These are phyloP conservation scores for Rhizoctonia solani DNA, from an alignment of 1,284 basidiomycete species.

Conservation along the genomic window DNA sequence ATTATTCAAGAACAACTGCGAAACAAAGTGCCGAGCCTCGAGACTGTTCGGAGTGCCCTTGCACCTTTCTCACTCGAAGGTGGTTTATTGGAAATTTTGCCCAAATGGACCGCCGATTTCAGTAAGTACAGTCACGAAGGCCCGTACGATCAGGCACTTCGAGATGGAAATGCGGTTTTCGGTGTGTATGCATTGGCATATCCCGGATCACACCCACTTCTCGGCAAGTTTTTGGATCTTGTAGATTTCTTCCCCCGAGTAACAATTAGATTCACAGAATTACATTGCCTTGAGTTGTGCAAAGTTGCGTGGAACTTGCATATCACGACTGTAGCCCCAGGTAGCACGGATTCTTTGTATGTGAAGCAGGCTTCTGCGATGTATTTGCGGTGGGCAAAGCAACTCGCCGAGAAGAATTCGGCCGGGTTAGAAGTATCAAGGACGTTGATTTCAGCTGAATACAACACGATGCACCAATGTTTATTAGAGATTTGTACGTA, in stretches of 20 bases:
- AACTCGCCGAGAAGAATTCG: neutral
- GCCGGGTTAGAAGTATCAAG: neutral
- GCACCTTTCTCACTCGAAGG: neutral
- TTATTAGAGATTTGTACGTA: neutral
- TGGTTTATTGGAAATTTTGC: conserved; percentile 47
- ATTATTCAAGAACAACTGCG: conserved; percentile 4
- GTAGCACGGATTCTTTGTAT: neutral
- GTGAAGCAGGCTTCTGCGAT: neutral
- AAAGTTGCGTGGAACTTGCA: conserved; percentile 73
- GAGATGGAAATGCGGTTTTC: conserved; percentile 59
- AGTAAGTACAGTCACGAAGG: conserved; percentile 68
- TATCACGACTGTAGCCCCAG: conserved; percentile 40
- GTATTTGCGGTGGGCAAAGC: conserved; percentile 10
- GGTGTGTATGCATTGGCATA: conserved; percentile 69
- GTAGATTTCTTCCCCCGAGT: neutral
- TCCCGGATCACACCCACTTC: conserved; percentile 72
- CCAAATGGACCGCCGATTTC: conserved; percentile 63
- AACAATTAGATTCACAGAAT: conserved; percentile 50
- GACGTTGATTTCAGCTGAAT: neutral
- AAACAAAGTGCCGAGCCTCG: neutral
- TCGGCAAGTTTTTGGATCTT: conserved; percentile 54
- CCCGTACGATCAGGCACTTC: conserved; percentile 56
- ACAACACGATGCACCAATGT: neutral
- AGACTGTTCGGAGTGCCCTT: conserved; percentile 7
- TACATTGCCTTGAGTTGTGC: conserved; percentile 72